These are phyloP conservation scores for Phialophora macrospora DNA, from an alignment of 2,329 filamentous ascomycete species.

Conservation along the genomic window DNA sequence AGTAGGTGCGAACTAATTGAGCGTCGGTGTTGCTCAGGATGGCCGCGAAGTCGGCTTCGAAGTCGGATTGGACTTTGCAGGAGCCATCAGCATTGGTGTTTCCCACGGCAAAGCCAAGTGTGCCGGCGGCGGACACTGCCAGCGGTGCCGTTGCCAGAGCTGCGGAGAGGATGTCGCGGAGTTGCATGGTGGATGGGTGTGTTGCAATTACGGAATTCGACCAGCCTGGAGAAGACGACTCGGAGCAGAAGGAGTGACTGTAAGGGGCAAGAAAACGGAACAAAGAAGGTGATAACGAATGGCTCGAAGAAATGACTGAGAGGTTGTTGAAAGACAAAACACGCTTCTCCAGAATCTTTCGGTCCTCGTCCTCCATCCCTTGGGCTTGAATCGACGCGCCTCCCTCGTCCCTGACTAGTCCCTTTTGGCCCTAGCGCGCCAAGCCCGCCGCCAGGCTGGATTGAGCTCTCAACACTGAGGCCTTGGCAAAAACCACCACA, in stretches of 20 bases:
- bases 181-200: conserved; percentile 50
- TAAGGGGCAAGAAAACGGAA: background rate
- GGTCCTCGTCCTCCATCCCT: background rate
- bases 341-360: conserved; percentile 10
- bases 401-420: conserved; percentile 6
- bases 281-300: conserved; percentile 8
- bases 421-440: background rate
- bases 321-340: background rate
- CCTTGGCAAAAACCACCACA: no score
- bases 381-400: conserved; percentile 10
- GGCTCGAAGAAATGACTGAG: conserved; percentile 7
- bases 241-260: background rate
- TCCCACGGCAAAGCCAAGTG: conserved; percentile 69
- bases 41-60: conserved; percentile 67
- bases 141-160: conserved; percentile 53
- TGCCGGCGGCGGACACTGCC: conserved; percentile 58
- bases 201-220: background rate
- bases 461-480: background rate
- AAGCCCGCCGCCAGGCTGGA: background rate
- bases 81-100: conserved; percentile 64
- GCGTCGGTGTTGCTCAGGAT: conserved; percentile 57
- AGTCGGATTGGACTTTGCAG: conserved; percentile 68
- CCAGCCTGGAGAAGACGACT: background rate
- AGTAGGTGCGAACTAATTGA: conserved; percentile 68
- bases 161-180: conserved; percentile 48